Base-by-base conservation (phyloP, 2,329 filamentous ascomycete species). In the Penicillium expansum region DNA sequence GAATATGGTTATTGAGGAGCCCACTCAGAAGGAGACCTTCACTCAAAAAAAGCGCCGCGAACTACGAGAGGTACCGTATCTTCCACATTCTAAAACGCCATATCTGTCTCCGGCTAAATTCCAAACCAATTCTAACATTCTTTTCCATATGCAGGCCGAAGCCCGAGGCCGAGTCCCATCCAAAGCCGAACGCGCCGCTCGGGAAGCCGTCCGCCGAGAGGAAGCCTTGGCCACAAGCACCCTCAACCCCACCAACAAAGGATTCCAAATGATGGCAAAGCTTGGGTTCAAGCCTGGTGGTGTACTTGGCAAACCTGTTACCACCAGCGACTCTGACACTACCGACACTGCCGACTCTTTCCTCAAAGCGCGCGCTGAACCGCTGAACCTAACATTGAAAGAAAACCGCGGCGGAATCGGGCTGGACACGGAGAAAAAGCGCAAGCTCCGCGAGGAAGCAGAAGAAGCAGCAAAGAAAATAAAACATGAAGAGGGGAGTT, bases 261-360 rank as follows among this genome's bases (percentile, higher is more conserved):
- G 93, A 1, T 85, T 95, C 60, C 86, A 90, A 62, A 97, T 99
- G 91, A 96, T 99, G 92, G 88, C 91, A 22, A 93, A 91, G 74
- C 90, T 99, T 82, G 94, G 94, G 0, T 99, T 95, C 77, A 88
- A 86, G 56, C 80, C 84, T 20, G 92, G 92, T 24, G 86, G 85
- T 35, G 82, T 86, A 0, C 79, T 97, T 3, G 94, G 94, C 1
- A 85, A 83, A 64, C 78, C 80, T n/a, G 51, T 76, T 76, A 9
- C 74, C 76, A 27, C 59, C 70, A n/a, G 41, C 10, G 45, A 52
- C n/a, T 43, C 45, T 7, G 55, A 52, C 20, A 18, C 22, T 14
- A 18, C 33, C 16, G 53, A 54, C 24, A 18, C 22, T 14, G 16
- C 33, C 16, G 53, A 54, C 24, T n/a, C 22, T 62, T 65, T 65